Evolutionary conservation across 352 stramenopile genomes (phyloP), one percentile per base, ranked within the genome.

Genomic region (Halophytophthora batemanensis): DNA sequence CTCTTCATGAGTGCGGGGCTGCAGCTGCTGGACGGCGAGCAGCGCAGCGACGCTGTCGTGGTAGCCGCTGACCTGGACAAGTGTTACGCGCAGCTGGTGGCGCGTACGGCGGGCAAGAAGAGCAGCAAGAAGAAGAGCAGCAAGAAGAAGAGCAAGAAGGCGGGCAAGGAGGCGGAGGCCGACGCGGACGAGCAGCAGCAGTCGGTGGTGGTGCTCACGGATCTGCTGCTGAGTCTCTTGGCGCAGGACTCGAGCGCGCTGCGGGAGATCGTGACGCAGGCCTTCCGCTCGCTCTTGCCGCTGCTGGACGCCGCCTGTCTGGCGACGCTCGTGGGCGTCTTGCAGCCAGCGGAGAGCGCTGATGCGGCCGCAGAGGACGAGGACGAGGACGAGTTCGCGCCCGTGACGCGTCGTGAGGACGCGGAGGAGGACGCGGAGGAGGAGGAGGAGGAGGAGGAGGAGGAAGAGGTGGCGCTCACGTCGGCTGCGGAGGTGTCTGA

Each of bases 201-300:
- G 17, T 74, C 82, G 7, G 65, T 93, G 15, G 73, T 89, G 17
- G 84, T 95, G 56, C 66, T 95, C 13, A 90, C 76, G 13, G 84
- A 95, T 62, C 56, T 93, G 69, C 59, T 95, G 40, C 55, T 95
- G 65, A 88, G 79, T 71, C 56, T 93, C 59, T 63, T 95, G 33
- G 78, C 84, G 21, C 79, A 90, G 46, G 76, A 92, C 53, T 95
- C 84, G 53, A 88, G 80, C 46, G 80, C 82, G 31, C 71, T 95
- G 65, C 84, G 84, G 45, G 82, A 91, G 25, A 87, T 95, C 25
- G 84, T 95, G 17, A 83, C 64, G 15, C 74, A 90, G 53, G 84
- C 85, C 12, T 95, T 95, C 69, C 74, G 75, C 14, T 84, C 69
- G 38, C 56, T 95, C 42, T 61, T 89, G 51, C 75, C 80, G 29